Evolutionary conservation across 2,329 filamentous ascomycete species (phyloP), one percentile per base, ranked within the genome.

Genomic region (Stromatinia cepivora): DNA sequence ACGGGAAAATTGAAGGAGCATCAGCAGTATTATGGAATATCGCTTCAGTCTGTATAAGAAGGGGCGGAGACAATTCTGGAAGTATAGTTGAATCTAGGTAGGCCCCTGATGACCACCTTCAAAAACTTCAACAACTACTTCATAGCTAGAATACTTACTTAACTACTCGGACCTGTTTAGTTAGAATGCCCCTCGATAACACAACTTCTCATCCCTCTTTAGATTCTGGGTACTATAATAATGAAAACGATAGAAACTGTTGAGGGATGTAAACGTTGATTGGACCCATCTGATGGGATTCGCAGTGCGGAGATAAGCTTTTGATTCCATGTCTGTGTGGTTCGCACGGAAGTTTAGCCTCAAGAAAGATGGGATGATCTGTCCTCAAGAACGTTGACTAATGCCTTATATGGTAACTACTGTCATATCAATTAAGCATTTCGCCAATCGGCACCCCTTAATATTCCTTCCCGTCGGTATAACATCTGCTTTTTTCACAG

Each of bases 301-400:
- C 39, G 53, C 31, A 42, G 39, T 57, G 54, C 54, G 54, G 46
- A 63, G 61, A 63, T 39, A 63, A 63, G 61, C 61, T 63, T 42
- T 50, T 36, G 59, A 28, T 63, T 63, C 59, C 46, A 63, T 39
- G 61, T 63, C 31, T 52, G 61, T 52, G 61, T 63, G 56, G 22
- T 46, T 22, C 61, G 61, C 61, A 63, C 61, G 61, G 46, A 63
- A 63, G 58, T 62, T 63, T 63, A 45, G 36, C 58, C 36, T 45
- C 34, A 22, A 42, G 50, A 54, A 53, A 63, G 56, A 68, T 68
- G 45, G 48, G 66, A 68, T 63, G 66, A 68, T 68, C 66, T 68
- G 66, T 68, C 57, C 57, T 42, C 50, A 63, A 63, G 57, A 59
- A 59, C 46, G 31, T 52, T 52, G 45, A 50, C 59, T 25, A 36